A percentile compares a stretch with the other conserved stretches of the same genome.
Evolutionary conservation across 352 stramenopile genomes (phyloP).

Genomic region (Globisporangium okanoganense): DNA sequence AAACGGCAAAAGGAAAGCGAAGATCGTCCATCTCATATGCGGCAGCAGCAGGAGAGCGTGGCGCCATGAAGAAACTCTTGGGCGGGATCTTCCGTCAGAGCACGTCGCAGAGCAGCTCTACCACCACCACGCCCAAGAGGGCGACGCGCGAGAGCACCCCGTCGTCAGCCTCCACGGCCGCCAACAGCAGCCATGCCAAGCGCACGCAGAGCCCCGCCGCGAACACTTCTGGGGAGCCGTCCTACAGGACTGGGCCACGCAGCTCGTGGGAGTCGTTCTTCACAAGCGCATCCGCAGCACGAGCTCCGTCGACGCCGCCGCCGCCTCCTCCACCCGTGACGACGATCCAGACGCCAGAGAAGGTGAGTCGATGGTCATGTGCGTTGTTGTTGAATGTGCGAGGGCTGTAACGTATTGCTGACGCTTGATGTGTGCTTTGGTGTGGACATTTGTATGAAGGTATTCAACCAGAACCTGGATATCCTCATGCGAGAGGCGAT

Average conservation of each 20-base stretch:
- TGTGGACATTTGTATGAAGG: constrained; percentile 19
- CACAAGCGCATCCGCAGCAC: constrained; percentile 6
- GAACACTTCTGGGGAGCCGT: neutral
- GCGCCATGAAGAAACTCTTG: constrained; percentile 68
- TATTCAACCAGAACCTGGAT: constrained; percentile 53
- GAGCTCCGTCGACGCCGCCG: neutral
- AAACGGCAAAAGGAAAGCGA: too few species aligned
- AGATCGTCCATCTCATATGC: too few species aligned
- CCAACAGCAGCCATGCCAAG: neutral
- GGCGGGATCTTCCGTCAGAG: constrained; percentile 53
- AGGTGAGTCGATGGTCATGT: constrained; percentile 16
- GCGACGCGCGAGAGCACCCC: constrained; percentile 3
- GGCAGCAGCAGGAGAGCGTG: neutral
- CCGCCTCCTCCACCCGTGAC: neutral
- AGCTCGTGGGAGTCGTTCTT: constrained; percentile 47
- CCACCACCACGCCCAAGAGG: constrained; percentile 8
- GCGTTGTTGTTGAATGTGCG: constrained; percentile 3
- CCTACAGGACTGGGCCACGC: constrained; percentile 26
- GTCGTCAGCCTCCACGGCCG: neutral
- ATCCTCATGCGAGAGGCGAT: constrained; percentile 47
- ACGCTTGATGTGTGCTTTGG: neutral
- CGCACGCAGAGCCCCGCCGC: neutral
- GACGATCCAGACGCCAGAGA: constrained; percentile 25
- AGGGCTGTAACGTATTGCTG: neutral
- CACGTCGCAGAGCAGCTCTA: neutral